A percentile compares a stretch with the other conserved stretches of the same genome.
Conservation (phyloP, 371 early-diverging fungal genomes). For the Apophysomyces ossiformis region DNA sequence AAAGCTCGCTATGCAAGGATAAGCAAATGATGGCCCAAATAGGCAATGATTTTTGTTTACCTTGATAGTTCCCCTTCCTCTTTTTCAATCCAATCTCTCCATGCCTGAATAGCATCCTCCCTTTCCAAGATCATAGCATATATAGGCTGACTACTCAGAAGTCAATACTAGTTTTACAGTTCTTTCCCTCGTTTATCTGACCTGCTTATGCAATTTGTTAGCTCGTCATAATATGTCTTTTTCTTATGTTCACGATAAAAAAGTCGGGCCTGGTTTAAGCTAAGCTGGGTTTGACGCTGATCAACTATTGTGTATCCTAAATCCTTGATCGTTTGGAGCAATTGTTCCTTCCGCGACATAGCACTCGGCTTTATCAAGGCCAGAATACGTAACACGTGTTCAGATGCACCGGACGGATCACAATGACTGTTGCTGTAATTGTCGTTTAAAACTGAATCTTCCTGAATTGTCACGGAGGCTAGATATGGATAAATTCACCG, state of each 20-base stretch:
- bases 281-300: slow-evolving; percentile 59
- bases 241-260: slow-evolving; percentile 79
- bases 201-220: slow-evolving; percentile 78
- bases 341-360: slow-evolving; percentile 55
- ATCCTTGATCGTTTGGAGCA: slow-evolving; percentile 56
- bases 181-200: slow-evolving; percentile 20
- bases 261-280: slow-evolving; percentile 50
- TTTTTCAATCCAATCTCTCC: slow-evolving; percentile 76
- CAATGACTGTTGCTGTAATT: not conserved
- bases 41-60: slow-evolving; percentile 21
- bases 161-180: not conserved
- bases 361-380: slow-evolving; percentile 49
- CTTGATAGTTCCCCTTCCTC: slow-evolving; percentile 57
- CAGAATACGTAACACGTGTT: slow-evolving; percentile 24
- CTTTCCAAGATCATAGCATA: slow-evolving; percentile 70
- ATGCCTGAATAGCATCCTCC: slow-evolving; percentile 63
- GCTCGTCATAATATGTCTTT: slow-evolving; percentile 69
- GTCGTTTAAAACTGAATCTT: slow-evolving; percentile 3
- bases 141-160: slow-evolving; percentile 42
- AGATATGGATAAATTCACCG: not conserved
- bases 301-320: slow-evolving; percentile 65
- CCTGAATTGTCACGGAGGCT: not conserved
- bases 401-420: not conserved
- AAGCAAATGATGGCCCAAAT: slow-evolving; percentile 7
- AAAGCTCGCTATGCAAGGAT: slow-evolving; percentile 43